These are phyloP conservation scores for Candida tetrigidarum DNA, from an alignment of 1,139 yeast genomes.

Conservation along the genomic window DNA sequence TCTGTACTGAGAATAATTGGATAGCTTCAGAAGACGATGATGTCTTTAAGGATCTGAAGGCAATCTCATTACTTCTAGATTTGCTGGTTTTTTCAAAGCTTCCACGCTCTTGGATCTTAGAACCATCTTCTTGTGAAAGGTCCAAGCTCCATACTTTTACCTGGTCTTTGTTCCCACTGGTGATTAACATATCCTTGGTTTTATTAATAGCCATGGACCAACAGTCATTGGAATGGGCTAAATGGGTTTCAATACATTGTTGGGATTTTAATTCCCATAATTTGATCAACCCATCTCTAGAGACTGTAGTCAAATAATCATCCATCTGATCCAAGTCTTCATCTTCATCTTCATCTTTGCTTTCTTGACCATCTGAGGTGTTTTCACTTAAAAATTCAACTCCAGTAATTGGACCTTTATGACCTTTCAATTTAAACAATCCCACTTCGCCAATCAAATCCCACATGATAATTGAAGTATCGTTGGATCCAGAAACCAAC, in stretches of 20 bases:
- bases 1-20: constrained; percentile 68
- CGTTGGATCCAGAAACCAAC: constrained; percentile 84
- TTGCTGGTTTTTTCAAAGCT: constrained; percentile 77
- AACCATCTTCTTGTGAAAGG: constrained; percentile 51
- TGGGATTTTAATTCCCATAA: constrained; percentile 91
- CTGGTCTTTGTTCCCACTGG: constrained; percentile 82
- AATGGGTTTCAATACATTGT: constrained; percentile 92
- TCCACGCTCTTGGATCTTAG: constrained; percentile 66
- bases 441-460: constrained; percentile 95
- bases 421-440: constrained; percentile 82
- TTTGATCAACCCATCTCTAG: constrained; percentile 90
- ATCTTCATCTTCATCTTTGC: constrained; percentile 46
- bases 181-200: constrained; percentile 51
- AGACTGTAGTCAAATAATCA: constrained; percentile 73
- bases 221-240: constrained; percentile 92
- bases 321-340: constrained; percentile 55
- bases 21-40: constrained; percentile 20
- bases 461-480: constrained; percentile 87
- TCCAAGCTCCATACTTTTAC: constrained; percentile 82
- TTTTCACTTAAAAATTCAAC: constrained; percentile 49
- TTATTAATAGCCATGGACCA: constrained; percentile 71
- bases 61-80: constrained; percentile 68
- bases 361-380: too few species aligned
- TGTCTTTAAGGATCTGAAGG: constrained; percentile 44
- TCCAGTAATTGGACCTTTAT: constrained; percentile 88